These are phyloP conservation scores for Arthrobotrys conoides DNA, from an alignment of 2,329 filamentous ascomycete genomes.

Conservation along the genomic window DNA sequence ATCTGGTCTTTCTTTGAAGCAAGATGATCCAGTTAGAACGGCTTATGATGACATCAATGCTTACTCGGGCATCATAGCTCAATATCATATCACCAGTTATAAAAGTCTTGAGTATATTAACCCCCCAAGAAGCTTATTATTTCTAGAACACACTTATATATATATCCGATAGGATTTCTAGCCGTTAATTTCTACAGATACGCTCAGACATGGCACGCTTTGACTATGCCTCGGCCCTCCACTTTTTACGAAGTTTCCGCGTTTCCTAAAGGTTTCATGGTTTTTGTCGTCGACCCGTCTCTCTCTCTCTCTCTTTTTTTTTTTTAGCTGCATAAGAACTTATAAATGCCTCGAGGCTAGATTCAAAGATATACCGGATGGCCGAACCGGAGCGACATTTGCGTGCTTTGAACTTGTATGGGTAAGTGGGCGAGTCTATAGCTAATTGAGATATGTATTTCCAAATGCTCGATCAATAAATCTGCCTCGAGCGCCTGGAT, in stretches of 20 bases:
- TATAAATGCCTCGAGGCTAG: neutral
- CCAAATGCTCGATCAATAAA: too few relatives aligned
- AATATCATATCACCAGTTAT: constrained; percentile 33
- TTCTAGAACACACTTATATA: constrained; percentile 14
- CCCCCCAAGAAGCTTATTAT: constrained; percentile 2
- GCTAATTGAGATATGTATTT: too few relatives aligned
- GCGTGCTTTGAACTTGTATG: neutral
- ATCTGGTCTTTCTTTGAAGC: constrained; percentile 6
- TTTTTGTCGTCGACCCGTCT: constrained; percentile 11
- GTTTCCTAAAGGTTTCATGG: constrained; percentile 45
- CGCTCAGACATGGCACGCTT: constrained; percentile 18
- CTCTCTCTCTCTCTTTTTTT: too few relatives aligned
- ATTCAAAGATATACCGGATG: neutral
- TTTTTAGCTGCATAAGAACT: neutral
- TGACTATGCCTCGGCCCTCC: neutral
- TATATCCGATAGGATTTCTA: constrained; percentile 23
- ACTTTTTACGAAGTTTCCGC: constrained; percentile 24
- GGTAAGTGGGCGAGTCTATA: too few relatives aligned
- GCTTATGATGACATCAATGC: constrained; percentile 32
- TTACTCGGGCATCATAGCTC: constrained; percentile 15
- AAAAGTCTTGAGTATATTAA: constrained; percentile 48
- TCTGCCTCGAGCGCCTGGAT: too few relatives aligned
- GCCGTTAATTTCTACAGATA: constrained; percentile 1
- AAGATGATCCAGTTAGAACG: constrained; percentile 22
- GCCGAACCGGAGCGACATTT: neutral